Conservation (phyloP, 495 filamentous ascomycete genomes). For the Hypoxylon fragiforme region DNA sequence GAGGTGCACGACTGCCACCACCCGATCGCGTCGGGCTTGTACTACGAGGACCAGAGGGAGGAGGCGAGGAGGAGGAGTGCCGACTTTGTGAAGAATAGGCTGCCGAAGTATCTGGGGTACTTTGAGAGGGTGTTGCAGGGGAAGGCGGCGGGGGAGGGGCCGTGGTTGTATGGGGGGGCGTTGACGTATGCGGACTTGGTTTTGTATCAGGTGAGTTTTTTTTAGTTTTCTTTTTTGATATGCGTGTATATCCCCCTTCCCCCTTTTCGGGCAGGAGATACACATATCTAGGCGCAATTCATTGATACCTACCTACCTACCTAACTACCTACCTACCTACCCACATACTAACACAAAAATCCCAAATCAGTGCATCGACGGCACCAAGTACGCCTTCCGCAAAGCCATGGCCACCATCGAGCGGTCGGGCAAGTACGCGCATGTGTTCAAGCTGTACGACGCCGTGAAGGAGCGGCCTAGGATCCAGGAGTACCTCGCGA, state of each 20-base stretch:
- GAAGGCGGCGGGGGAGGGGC: conserved; percentile 57
- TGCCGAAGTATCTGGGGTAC: conserved; percentile 68
- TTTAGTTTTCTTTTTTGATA: background rate
- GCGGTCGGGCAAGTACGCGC: conserved; percentile 49
- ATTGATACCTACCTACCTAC: no score
- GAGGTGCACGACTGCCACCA: conserved; percentile 72
- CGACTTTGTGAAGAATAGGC: conserved; percentile 58
- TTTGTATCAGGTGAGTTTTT: conserved; percentile 60
- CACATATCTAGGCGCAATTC: no score
- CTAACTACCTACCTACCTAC: no score
- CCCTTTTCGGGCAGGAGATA: no score
- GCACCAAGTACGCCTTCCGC: conserved; percentile 58
- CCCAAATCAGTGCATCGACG: conserved; percentile 40
- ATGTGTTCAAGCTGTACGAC: conserved; percentile 54
- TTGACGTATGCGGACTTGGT: conserved; percentile 70
- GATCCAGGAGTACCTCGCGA: conserved; percentile 59
- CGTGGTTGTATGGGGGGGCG: conserved; percentile 60
- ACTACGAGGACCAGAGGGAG: conserved; percentile 70
- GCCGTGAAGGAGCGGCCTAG: conserved; percentile 50
- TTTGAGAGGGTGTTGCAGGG: conserved; percentile 63
- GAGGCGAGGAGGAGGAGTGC: conserved; percentile 55
- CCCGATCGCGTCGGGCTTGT: conserved; percentile 56
- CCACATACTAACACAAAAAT: conserved; percentile 8
- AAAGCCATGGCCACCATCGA: conserved; percentile 49
- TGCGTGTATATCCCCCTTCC: no score